phyloP scores from a whole-genome alignment of 192 early-diverging fungal genomes.

The Coemansia sp. region DNA sequence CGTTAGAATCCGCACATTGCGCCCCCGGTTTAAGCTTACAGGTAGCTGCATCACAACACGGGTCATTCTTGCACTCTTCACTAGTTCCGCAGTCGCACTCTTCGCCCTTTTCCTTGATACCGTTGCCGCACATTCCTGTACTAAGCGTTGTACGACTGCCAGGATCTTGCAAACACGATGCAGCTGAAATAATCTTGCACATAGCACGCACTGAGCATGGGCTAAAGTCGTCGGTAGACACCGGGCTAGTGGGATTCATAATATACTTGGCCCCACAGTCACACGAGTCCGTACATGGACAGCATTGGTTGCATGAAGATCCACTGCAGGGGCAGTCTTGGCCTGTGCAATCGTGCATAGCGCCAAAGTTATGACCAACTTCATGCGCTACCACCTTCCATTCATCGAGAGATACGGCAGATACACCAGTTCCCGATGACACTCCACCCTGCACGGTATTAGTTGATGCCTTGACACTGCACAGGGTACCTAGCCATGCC shows the following conservation, averaged over 20 bases:
- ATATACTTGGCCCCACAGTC: conserved; percentile 64
- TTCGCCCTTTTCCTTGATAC: conserved; percentile 82
- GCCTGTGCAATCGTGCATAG: conserved; percentile 81
- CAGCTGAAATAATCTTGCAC: conserved; percentile 36
- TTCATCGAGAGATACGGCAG: conserved; percentile 76
- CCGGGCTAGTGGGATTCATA: conserved; percentile 76
- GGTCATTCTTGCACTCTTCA: conserved; percentile 67
- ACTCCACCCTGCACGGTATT: conserved; percentile 52
- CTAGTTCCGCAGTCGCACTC: conserved; percentile 86
- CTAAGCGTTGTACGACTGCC: conserved; percentile 43
- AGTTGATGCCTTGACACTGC: conserved; percentile 55
- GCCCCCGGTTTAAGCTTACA: conserved; percentile 78
- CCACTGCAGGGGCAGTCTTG: conserved; percentile 61
- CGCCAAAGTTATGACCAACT: conserved; percentile 87
- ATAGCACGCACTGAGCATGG: conserved; percentile 63
- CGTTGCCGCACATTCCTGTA: conserved; percentile 89
- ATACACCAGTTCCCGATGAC: conserved; percentile 77
- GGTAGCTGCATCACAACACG: conserved; percentile 78
- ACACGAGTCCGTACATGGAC: conserved; percentile 64
- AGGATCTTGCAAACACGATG: conserved; percentile 50
- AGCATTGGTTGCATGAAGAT: conserved; percentile 59
- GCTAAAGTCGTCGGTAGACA: conserved; percentile 63
- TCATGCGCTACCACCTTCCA: conserved; percentile 97
- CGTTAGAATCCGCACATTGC: conserved; percentile 79
- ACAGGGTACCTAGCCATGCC: conserved; percentile 80